Evolutionary conservation across 169 alveolate genomes (phyloP).

Genomic region (Cryptosporidium sp.): DNA sequence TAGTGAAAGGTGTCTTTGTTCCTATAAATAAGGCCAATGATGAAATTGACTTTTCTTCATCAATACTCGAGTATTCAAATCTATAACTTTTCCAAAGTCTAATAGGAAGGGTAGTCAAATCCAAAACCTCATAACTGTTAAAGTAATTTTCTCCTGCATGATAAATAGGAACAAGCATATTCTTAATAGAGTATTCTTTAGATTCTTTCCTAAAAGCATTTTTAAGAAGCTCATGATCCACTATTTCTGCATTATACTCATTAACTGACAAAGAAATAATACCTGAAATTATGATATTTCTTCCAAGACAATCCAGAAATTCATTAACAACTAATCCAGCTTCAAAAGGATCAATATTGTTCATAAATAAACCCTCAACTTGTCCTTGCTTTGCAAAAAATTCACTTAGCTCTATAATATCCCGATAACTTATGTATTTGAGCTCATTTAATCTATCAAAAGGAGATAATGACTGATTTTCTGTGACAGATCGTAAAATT

Average conservation of each 20-base stretch:
- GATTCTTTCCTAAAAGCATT: not conserved
- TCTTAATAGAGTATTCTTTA: not conserved
- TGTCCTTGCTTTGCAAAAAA: conserved; percentile 23
- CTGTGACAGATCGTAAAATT: conserved; percentile 36
- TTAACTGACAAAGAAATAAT: conserved; percentile 2
- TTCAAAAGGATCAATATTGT: not conserved
- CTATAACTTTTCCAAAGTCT: conserved; percentile 43
- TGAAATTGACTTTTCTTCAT: conserved; percentile 30
- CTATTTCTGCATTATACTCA: not conserved
- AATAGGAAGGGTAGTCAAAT: conserved; percentile 22
- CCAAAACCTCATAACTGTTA: conserved; percentile 43
- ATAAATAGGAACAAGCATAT: conserved; percentile 42
- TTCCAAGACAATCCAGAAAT: conserved; percentile 8
- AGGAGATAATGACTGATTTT: conserved; percentile 26
- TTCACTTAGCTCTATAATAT: conserved; percentile 5
- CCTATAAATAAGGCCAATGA: conserved; percentile 30
- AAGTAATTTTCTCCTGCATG: conserved; percentile 15
- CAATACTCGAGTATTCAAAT: conserved; percentile 36
- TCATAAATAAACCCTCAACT: conserved; percentile 9
- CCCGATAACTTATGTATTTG: conserved; percentile 3
- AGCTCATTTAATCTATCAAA: conserved; percentile 39
- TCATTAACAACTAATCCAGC: conserved; percentile 26
- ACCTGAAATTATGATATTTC: not conserved
- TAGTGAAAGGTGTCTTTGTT: conserved; percentile 58
- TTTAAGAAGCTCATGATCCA: not conserved